These are phyloP conservation scores for Alternaria metachromatica DNA, from an alignment of 2,329 filamentous ascomycete species.

Conservation along the genomic window DNA sequence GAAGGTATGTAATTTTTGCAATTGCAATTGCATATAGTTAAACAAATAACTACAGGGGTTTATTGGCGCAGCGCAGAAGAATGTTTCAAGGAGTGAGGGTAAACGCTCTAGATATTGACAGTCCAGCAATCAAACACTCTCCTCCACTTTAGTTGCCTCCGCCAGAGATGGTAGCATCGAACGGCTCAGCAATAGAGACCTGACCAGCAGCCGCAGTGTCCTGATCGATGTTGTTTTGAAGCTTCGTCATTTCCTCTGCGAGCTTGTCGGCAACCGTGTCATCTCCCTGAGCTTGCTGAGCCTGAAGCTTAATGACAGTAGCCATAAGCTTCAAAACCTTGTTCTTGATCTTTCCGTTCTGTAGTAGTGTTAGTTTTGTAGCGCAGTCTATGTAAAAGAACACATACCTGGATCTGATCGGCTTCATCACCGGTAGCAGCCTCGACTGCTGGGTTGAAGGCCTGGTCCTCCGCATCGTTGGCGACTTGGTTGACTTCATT, in stretches of 20 bases:
- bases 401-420: slow-evolving; percentile 51
- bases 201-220: slow-evolving; percentile 59
- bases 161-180: slow-evolving; percentile 38
- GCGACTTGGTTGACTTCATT: slow-evolving; percentile 60
- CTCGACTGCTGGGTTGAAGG: slow-evolving; percentile 62
- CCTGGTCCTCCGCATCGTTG: slow-evolving; percentile 61
- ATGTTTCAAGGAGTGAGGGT: background rate
- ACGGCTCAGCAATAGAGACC: slow-evolving; percentile 43
- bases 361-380: slow-evolving; percentile 1
- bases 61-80: background rate
- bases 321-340: slow-evolving; percentile 66
- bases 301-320: slow-evolving; percentile 59
- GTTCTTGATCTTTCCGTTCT: slow-evolving; percentile 66
- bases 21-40: background rate
- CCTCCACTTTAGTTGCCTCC: slow-evolving; percentile 8
- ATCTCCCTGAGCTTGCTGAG: slow-evolving; percentile 61
- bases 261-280: slow-evolving; percentile 53
- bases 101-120: no score
- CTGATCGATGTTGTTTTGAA: slow-evolving; percentile 60
- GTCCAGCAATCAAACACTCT: background rate
- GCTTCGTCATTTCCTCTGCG: slow-evolving; percentile 58
- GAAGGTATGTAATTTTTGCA: background rate
- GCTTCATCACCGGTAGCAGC: slow-evolving; percentile 54
- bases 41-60: background rate
- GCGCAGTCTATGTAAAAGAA: background rate